Evolutionary conservation across 148 eudicot species (phyloP), one percentile per base, ranked within the genome.

Genomic region (Cornus suecica): DNA sequence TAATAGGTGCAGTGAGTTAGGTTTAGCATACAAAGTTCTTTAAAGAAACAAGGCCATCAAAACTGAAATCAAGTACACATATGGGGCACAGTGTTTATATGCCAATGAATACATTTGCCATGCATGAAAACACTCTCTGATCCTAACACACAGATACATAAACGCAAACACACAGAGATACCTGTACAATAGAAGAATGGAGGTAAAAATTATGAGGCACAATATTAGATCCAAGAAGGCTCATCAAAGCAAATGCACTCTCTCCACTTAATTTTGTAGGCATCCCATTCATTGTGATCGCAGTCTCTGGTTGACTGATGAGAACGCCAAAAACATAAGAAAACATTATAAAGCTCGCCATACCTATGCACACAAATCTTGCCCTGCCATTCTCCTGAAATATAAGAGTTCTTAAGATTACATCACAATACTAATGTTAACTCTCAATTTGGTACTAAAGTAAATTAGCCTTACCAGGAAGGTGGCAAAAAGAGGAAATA

Each of bases 131-230:
- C 22, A 25, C 29, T 32, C 15, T 45, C n/a, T 27, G 27, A 31
- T 30, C 66, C 56, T 66, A 66, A 48, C 45, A 24, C 58, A 23
- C 31, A 52, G 29, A 23, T 32, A 31, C 24, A 37, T 74, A 64
- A 31, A 67, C 3, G 54, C 60, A 78, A 70, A 64, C 58, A 71
- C 42, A 72, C 48, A 70, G 29, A 66, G 42, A 52, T 34, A 79
- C 99, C 97, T 95, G 97, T n/a, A 91, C 91, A 84, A 95, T 74
- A 82, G 97, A 91, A 76, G 99, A 95, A 83, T 93, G 91, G 58
- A 92, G 94, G 86, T 89, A 95, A 82, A 95, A 90, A 77, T 93
- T 92, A 84, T 92, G 97, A 78, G 97, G 99, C 92, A 93, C 91
- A 67, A 92, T 83, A 84, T 66, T 90, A 37, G 97, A 92, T 77